Evolutionary conservation across 495 filamentous ascomycete genomes (phyloP).

Genomic region (Penicillium taxi): DNA sequence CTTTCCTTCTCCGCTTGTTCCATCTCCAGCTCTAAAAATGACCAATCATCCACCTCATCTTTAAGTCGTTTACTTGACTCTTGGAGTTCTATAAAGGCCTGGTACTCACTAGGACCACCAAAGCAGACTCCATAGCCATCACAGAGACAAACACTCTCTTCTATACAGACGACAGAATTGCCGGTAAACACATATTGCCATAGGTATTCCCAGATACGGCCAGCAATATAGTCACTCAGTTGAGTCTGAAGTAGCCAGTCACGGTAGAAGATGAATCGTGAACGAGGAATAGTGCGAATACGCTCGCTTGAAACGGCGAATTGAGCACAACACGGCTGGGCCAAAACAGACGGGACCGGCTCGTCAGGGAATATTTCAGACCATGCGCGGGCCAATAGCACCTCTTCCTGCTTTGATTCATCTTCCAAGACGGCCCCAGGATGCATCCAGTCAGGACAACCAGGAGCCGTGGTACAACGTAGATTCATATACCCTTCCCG

Average conservation of each 20-base stretch:
- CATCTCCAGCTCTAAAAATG: conserved; percentile 28
- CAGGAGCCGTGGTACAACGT: conserved; percentile 53
- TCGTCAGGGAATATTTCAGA: conserved; percentile 49
- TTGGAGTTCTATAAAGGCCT: conserved; percentile 38
- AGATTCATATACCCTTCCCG: conserved; percentile 59
- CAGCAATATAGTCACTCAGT: conserved; percentile 57
- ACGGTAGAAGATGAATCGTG: conserved; percentile 54
- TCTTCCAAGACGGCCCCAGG: conserved; percentile 45
- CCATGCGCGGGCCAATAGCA: conserved; percentile 47
- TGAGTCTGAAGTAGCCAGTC: conserved; percentile 62
- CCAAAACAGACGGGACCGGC: conserved; percentile 45
- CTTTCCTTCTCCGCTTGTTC: conserved; percentile 28
- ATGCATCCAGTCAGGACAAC: conserved; percentile 61
- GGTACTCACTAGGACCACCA: conserved; percentile 48
- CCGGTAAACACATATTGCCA: conserved; percentile 66
- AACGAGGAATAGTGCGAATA: conserved; percentile 48
- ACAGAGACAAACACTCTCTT: conserved; percentile 65
- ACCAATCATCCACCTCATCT: conserved; percentile 42
- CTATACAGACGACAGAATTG: conserved; percentile 51
- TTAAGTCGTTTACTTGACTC: conserved; percentile 35
- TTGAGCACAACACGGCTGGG: conserved; percentile 59
- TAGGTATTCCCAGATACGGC: conserved; percentile 67
- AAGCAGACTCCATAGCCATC: conserved; percentile 76
- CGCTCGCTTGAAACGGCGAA: conserved; percentile 53
- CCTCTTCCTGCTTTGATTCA: conserved; percentile 52